These are phyloP conservation scores for Saccharomycopsis amapae DNA, from an alignment of 805 yeast species.

Conservation along the genomic window DNA sequence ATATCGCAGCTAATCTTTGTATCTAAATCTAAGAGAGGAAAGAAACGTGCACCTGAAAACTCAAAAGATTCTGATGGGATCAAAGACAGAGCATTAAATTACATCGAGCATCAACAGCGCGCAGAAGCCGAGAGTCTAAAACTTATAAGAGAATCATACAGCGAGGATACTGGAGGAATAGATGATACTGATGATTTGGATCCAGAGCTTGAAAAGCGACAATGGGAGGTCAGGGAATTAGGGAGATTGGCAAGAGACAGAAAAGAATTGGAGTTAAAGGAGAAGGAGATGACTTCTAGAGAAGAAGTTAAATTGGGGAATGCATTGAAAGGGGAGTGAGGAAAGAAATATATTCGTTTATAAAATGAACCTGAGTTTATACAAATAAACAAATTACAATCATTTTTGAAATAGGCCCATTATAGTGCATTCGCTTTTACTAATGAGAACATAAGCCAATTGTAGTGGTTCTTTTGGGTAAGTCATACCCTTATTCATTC, in stretches of 20 bases:
- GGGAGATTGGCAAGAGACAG: conserved; percentile 54
- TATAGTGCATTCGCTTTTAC: no score
- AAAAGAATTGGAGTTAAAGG: conserved; percentile 40
- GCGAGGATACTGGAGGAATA: conserved; percentile 28
- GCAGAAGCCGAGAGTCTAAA: conserved; percentile 28
- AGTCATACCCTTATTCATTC: no score
- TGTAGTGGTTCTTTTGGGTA: no score
- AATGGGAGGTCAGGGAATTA: conserved; percentile 65
- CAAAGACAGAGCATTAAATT: conserved; percentile 20
- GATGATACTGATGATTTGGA: conserved; percentile 60
- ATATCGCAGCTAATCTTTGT: conserved; percentile 24
- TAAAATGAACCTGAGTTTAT: no score
- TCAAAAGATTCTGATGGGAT: no score
- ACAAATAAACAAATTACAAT: no score
- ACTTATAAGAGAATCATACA: conserved; percentile 24
- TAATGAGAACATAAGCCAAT: no score
- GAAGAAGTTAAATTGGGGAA: conserved; percentile 34
- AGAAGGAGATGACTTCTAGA: conserved; percentile 33
- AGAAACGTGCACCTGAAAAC: conserved; percentile 23
- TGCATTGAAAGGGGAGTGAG: background rate
- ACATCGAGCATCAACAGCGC: conserved; percentile 25
- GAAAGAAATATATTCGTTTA: conserved; percentile 19
- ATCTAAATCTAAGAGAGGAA: conserved; percentile 39
- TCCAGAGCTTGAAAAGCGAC: conserved; percentile 62
- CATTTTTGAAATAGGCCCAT: no score